Percentiles rank a stretch among this genome's conserved stretches.
These are phyloP conservation scores for Pelagomonas calceolata DNA, from an alignment of 108 stramenopile genomes.

Conservation along the genomic window DNA sequence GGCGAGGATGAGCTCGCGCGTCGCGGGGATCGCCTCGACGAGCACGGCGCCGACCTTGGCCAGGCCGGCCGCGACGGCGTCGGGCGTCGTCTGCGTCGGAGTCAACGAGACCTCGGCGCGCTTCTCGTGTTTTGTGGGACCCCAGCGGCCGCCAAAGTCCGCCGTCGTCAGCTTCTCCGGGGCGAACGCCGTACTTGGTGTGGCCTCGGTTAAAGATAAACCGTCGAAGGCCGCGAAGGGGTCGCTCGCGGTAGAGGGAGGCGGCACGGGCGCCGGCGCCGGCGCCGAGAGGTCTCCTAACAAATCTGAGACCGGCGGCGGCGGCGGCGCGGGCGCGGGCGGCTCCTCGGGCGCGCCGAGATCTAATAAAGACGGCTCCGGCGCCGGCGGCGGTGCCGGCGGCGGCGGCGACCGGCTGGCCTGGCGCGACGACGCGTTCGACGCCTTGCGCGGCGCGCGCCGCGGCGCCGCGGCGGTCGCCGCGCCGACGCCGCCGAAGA, in stretches of 20 bases:
- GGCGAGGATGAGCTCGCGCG: conserved; percentile 73
- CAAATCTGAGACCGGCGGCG: no score
- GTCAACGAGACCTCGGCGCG: conserved; percentile 38
- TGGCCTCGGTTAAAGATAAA: conserved; percentile 37
- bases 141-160: conserved; percentile 82
- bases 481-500: conserved; percentile 77
- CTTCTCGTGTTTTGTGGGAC: conserved; percentile 43
- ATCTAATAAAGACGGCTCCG: background rate
- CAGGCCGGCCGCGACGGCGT: conserved; percentile 50
- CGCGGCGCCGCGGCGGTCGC: conserved; percentile 11
- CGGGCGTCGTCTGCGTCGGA: conserved; percentile 33
- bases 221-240: conserved; percentile 43
- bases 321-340: background rate
- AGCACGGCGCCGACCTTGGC: conserved; percentile 44
- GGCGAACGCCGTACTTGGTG: conserved; percentile 40
- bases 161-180: conserved; percentile 72
- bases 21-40: conserved; percentile 71
- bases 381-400: background rate
- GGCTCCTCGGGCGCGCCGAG: background rate
- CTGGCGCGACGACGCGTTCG: background rate
- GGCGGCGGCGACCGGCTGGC: conserved; percentile 25
- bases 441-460: conserved; percentile 20
- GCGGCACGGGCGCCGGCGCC: background rate
- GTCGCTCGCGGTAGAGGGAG: background rate
- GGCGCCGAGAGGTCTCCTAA: no score